Conservation (phyloP, 2,329 filamentous ascomycete genomes). For the Pyrenophora tritici-repentis region DNA sequence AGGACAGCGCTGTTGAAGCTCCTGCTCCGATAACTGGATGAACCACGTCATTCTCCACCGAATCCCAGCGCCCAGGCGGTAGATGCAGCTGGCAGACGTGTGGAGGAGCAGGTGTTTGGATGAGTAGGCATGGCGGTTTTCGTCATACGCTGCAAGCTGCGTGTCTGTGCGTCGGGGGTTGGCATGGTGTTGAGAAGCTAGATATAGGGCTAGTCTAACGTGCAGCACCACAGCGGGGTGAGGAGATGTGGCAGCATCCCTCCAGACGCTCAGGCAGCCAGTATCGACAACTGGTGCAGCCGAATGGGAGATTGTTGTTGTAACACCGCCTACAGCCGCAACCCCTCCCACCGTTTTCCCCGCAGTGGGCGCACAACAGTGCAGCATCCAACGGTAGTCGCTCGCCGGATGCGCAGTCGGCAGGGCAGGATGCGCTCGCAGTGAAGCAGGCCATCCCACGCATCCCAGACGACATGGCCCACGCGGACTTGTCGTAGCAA, state of each 20-base stretch:
- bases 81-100: constrained; percentile 2
- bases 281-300: no score
- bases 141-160: constrained; percentile 19
- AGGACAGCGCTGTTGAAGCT: background rate
- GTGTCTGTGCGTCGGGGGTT: constrained; percentile 3
- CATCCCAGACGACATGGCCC: background rate
- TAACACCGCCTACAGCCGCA: no score
- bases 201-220: constrained; percentile 21
- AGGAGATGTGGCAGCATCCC: background rate
- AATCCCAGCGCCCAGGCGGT: constrained; percentile 12
- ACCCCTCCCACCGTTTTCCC: no score
- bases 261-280: no score
- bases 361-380: background rate
- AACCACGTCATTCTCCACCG: constrained; percentile 16
- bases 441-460: no score
- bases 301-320: no score
- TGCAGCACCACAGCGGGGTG: constrained; percentile 15
- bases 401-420: no score
- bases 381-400: background rate
- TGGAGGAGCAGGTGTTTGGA: constrained; percentile 21
- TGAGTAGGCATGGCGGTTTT: constrained; percentile 7
- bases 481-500: constrained; percentile 1
- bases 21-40: background rate
- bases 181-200: constrained; percentile 37
- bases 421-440: no score